Base-by-base conservation (phyloP, 1,284 basidiomycete species). In the Microbotryum intermedium region DNA sequence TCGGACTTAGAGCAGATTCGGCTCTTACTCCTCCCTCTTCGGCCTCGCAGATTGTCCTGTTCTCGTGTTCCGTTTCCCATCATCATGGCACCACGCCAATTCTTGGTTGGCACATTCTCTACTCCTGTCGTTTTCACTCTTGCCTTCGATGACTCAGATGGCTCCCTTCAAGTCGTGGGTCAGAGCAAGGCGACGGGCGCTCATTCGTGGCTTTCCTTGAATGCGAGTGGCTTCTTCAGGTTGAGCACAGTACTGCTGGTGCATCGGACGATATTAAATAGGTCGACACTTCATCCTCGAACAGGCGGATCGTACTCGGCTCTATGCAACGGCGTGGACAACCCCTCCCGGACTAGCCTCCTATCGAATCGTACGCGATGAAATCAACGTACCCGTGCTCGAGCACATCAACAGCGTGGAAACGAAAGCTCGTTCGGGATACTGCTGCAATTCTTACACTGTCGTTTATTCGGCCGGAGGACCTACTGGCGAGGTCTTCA, bases 391-490 rank as follows among this genome's bases (percentile, higher is more conserved):
- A 46, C 67, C 64, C 4, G 57, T 56, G 7, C 45, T 67, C n/a
- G 49, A 57, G 55, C 59, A 65, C 25, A 57, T 67, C 55, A 67
- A 67, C 49, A 60, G 54, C 3, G 66, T 71, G 20, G 29, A 56
- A 8, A 72, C 70, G 7, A 63, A 66, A 50, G 66, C 67, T 44
- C 62, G 72, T 11, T 73, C 72, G 0, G 73, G 73, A 16, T 74
- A 74, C 52, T 71, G 72, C 43, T 69, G 67, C 48, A 59, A 67
- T n/a, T 70, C 68, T 29, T 50, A 58, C 43, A 70, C 70, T 49
- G 72, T 72, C n/a, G 69, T 73, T n/a, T 76, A 76, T 59, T 74
- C 73, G 2, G 74, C 74, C 1, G 74, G 75, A 34, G 76, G 76
- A 25, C 73, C 76, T 2, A 72, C 74, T 18, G 75, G 75, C 18